phyloP scores from a whole-genome alignment of 2,329 filamentous ascomycete genomes.

The Neocucurbitaria cava region DNA sequence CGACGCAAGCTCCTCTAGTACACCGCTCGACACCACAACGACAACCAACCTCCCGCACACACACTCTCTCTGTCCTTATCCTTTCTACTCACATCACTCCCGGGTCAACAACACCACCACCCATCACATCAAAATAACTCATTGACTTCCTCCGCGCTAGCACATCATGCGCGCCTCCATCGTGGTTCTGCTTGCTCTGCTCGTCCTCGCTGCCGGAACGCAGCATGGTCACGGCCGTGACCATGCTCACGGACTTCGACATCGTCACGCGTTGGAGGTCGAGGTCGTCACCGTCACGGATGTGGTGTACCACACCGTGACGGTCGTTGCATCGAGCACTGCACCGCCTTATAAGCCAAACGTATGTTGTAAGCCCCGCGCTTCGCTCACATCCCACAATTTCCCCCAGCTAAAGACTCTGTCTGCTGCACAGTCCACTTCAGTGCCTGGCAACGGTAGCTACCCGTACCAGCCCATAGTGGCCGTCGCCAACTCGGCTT shows the following conservation, averaged over 20 bases:
- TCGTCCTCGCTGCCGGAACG: constrained; percentile 2
- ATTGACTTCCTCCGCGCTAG: neutral
- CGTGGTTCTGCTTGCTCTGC: neutral
- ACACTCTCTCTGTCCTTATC: neutral
- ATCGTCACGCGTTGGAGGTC: constrained; percentile 2
- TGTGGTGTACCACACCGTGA: constrained; percentile 12
- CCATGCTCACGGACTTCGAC: neutral
- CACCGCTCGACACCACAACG: constrained; percentile 1
- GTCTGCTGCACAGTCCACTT: neutral
- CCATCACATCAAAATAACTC: neutral
- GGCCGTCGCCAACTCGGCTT: constrained; percentile 8
- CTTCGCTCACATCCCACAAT: neutral
- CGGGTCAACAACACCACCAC: neutral
- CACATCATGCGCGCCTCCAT: constrained; percentile 1
- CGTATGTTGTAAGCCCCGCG: neutral
- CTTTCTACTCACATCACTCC: neutral
- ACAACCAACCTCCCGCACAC: neutral
- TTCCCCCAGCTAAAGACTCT: neutral
- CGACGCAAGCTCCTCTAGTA: neutral
- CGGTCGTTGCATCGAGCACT: neutral
- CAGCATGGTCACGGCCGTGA: constrained; percentile 1
- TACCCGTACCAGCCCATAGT: constrained; percentile 10
- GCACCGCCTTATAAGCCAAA: neutral
- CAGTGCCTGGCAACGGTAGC: neutral
- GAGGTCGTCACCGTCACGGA: constrained; percentile 17